Evolutionary conservation across 2,329 filamentous ascomycete genomes (phyloP).

Genomic region (Penicillium psychrosexuale): DNA sequence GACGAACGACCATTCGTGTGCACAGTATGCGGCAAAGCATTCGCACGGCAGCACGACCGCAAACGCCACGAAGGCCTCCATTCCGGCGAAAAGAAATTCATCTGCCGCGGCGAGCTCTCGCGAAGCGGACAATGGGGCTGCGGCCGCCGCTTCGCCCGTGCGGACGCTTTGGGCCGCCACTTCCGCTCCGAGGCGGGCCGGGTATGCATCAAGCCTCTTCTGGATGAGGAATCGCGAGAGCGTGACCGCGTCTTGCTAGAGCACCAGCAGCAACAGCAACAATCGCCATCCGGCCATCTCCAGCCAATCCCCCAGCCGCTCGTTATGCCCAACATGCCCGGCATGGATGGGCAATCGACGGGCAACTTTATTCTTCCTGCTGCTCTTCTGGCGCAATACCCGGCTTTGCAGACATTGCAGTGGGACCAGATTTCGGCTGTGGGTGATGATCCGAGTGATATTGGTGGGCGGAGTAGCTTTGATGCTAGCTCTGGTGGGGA

Average conservation of each 20-base stretch:
- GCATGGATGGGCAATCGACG: constrained; percentile 54
- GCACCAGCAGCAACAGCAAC: constrained; percentile 62
- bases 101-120: constrained; percentile 88
- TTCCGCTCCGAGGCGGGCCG: constrained; percentile 94
- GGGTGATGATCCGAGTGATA: constrained; percentile 55
- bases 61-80: constrained; percentile 96
- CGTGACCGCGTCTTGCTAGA: constrained; percentile 72
- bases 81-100: constrained; percentile 97
- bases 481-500: constrained; percentile 46
- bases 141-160: constrained; percentile 85
- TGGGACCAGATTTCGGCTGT: constrained; percentile 72
- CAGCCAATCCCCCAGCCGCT: constrained; percentile 57
- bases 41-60: constrained; percentile 93
- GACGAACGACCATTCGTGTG: constrained; percentile 97
- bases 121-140: constrained; percentile 86
- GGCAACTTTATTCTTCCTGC: constrained; percentile 74
- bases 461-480: constrained; percentile 62
- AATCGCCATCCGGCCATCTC: constrained; percentile 56
- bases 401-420: constrained; percentile 83
- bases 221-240: constrained; percentile 89
- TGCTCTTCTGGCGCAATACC: constrained; percentile 86
- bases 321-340: constrained; percentile 62
- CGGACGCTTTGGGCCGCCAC: constrained; percentile 89
- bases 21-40: constrained; percentile 94
- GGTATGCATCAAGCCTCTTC: constrained; percentile 93